Evolutionary conservation across 257 asterid species (phyloP).

Genomic region (Nyctanthes arbortristis): DNA sequence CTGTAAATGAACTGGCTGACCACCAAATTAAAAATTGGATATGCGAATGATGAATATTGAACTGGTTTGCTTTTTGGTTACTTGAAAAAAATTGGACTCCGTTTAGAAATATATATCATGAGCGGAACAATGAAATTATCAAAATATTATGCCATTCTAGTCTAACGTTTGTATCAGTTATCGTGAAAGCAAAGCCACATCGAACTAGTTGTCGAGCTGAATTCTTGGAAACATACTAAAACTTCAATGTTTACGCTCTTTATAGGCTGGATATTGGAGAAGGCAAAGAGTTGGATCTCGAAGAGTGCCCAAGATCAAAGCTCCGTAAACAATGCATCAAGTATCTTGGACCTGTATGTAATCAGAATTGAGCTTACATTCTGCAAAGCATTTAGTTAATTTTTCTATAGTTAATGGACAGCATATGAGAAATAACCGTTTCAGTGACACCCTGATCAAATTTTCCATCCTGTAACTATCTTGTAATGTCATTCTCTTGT

Average conservation of each 20-base stretch:
- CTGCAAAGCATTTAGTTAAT: background rate
- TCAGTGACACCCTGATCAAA: background rate
- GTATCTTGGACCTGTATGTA: constrained; percentile 94
- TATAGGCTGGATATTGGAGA: constrained; percentile 97
- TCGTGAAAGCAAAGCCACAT: constrained; percentile 16
- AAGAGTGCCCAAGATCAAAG: constrained; percentile 78
- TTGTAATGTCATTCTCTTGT: constrained; percentile 2
- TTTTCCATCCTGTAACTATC: constrained; percentile 1
- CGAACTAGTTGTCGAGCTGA: background rate
- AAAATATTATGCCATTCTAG: background rate
- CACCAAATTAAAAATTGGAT: background rate
- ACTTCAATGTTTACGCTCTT: constrained; percentile 10
- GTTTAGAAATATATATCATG: constrained; percentile 12
- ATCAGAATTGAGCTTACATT: constrained; percentile 17
- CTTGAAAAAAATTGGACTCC: background rate
- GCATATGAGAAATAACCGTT: background rate
- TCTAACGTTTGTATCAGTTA: background rate
- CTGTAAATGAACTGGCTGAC: constrained; percentile 14
- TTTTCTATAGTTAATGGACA: background rate
- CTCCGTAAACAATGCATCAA: constrained; percentile 86
- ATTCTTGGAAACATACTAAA: constrained; percentile 20
- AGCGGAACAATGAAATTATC: constrained; percentile 14
- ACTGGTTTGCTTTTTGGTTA: background rate
- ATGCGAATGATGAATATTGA: background rate
- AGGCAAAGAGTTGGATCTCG: constrained; percentile 81